Evolutionary conservation across 768 basidiomycete species (phyloP), one percentile per base, ranked within the genome.

Genomic region (Mycena crocata): DNA sequence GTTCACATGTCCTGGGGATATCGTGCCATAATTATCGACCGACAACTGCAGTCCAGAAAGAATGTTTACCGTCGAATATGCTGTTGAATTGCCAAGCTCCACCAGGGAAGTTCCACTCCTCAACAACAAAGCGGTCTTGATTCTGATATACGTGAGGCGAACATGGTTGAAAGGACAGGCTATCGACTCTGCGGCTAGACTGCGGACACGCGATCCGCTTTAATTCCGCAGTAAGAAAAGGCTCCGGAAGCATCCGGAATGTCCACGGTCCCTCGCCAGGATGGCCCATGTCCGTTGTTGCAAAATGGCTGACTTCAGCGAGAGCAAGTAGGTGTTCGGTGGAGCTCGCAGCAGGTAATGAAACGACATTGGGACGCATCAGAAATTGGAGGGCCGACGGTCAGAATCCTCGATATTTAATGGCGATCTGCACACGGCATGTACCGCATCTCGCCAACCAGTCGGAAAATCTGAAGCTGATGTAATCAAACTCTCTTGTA

Each of bases 261-360:
- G 86, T 83, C 87, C 87, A 89, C 37, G 82, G 81, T 35, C 83
- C 82, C 57, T 76, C 79, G 34, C 85, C 87, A 10, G 84, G 80
- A 48, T 81, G 81, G 67, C 87, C 87, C 72, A 88, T 83, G 73
- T 88, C 86, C 8, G 87, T 88, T 23, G 76, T 78, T 19, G 77
- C 79, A 69, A 87, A 87, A 70, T 87, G 75, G 68, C 81, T 84
- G 55, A 87, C 87, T 71, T 88, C 86, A 40, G 84, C 79, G 62
- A 88, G 75, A 10, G 86, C 86, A 45, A 80, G 81, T 32, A 83
- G 79, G 64, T 85, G 79, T 57, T 88, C 87, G 6, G 79, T 74
- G 48, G 83, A 80, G 21, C 79, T 83, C 19, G 86, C 85, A 12
- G 82, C 77, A 49, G 81, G 74, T 57, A 87, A 80, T 44, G 80